These are phyloP conservation scores for Arthrobotrys musiformis DNA, from an alignment of 2,329 filamentous ascomycete species.

Conservation along the genomic window DNA sequence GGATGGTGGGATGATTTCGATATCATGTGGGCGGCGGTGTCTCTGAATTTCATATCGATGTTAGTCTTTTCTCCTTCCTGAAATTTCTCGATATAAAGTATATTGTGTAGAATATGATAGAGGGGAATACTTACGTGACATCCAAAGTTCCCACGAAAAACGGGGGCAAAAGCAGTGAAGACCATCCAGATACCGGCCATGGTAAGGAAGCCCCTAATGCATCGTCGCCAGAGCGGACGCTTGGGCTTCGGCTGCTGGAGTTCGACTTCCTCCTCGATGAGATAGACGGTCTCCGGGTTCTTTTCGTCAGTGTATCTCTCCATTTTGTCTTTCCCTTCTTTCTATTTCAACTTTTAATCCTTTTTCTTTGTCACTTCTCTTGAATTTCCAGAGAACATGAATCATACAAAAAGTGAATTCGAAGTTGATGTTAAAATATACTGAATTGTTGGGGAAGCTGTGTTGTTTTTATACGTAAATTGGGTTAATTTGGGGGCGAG, in stretches of 20 bases:
- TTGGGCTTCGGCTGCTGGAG: constrained; percentile 36
- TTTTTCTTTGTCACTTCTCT: not conserved
- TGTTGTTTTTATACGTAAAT: not conserved
- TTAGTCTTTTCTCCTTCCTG: not conserved
- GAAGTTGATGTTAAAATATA: not conserved
- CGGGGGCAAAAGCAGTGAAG: constrained; percentile 10
- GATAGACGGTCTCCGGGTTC: constrained; percentile 29
- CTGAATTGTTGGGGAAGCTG: not conserved
- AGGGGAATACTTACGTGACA: constrained; percentile 37
- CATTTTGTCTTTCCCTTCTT: not conserved
- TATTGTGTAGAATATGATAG: not conserved
- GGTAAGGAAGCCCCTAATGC: constrained; percentile 26
- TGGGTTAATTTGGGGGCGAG: not conserved
- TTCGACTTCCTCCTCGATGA: constrained; percentile 24
- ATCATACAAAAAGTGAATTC: not conserved
- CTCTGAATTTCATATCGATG: not conserved
- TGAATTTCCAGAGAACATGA: not conserved
- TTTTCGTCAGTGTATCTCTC: constrained; percentile 54
- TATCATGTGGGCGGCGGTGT: not conserved
- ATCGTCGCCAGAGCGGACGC: constrained; percentile 40
- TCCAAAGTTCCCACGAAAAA: constrained; percentile 16
- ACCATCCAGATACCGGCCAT: constrained; percentile 27
- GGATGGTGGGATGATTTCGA: not conserved
- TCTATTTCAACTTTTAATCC: not conserved
- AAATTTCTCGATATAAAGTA: too few species aligned